A percentile compares a stretch with the other conserved stretches of the same genome.
Conservation (phyloP, 148 eudicot genomes). For the Rhododendron molle region DNA sequence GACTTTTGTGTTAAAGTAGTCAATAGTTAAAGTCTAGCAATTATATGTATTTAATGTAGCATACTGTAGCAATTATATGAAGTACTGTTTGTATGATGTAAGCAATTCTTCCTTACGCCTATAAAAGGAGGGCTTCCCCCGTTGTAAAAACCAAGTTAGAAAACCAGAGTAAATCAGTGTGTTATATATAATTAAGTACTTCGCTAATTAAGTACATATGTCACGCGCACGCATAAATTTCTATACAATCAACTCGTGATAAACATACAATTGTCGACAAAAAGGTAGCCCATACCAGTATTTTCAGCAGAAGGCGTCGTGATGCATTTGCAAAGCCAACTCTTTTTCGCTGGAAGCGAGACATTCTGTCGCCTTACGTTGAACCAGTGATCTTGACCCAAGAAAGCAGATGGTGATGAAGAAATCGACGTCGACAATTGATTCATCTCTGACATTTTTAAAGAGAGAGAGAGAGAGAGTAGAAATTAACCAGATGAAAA, state of each 20-base stretch:
- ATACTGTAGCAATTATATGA: no score
- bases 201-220: not conserved
- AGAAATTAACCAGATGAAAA: not conserved
- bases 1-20: no score
- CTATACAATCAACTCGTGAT: no score
- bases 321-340: slow-evolving; percentile 11
- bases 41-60: no score
- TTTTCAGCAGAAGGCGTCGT: slow-evolving; percentile 8
- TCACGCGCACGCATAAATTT: not conserved
- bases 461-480: not conserved
- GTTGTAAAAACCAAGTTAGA: no score
- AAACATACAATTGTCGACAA: not conserved
- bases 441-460: not conserved
- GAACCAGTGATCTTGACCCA: slow-evolving; percentile 5
- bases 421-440: slow-evolving; percentile 7
- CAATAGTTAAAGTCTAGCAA: no score
- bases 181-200: no score
- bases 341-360: slow-evolving; percentile 1
- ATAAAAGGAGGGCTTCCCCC: no score
- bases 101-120: no score
- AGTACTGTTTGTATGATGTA: no score
- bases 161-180: no score
- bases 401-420: slow-evolving; percentile 8
- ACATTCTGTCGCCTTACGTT: slow-evolving; percentile 7
- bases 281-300: slow-evolving; percentile 4